Conservation (phyloP, 73 alveolate species). For the Stentor roeselii region DNA sequence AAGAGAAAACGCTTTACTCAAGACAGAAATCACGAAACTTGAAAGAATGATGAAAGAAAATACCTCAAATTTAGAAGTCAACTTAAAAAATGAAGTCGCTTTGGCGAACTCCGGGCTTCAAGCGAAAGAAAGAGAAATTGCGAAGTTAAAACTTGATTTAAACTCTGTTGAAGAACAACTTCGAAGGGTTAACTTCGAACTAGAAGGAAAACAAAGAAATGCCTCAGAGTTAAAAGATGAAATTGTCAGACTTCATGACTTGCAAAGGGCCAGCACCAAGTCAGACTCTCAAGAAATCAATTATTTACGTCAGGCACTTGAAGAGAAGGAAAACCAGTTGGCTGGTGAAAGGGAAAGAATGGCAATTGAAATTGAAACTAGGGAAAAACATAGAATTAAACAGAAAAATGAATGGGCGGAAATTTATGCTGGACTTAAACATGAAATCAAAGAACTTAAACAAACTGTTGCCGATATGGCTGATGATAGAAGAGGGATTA, state of each 20-base stretch:
- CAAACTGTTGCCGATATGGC: background rate
- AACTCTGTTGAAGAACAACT: background rate
- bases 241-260: background rate
- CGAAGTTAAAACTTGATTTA: background rate
- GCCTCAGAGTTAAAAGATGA: conserved; percentile 4
- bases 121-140: conserved; percentile 18
- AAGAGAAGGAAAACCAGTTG: background rate
- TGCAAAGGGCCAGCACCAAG: background rate
- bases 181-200: background rate
- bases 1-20: background rate
- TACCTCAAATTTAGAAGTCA: background rate
- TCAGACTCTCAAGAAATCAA: background rate
- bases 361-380: conserved; percentile 7
- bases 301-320: background rate
- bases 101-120: background rate
- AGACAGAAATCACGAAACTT: background rate
- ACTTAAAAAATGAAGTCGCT: background rate
- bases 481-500: background rate
- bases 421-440: conserved; percentile 23
- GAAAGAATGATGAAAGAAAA: background rate
- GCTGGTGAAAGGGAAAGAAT: conserved; percentile 18
- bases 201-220: background rate
- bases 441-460: conserved; percentile 16
- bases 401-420: conserved; percentile 28
- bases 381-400: conserved; percentile 20